Percentiles rank a stretch among this genome's conserved stretches.
Evolutionary conservation across 768 basidiomycete species (phyloP).

Genomic region (Fibroporia radiculosa): DNA sequence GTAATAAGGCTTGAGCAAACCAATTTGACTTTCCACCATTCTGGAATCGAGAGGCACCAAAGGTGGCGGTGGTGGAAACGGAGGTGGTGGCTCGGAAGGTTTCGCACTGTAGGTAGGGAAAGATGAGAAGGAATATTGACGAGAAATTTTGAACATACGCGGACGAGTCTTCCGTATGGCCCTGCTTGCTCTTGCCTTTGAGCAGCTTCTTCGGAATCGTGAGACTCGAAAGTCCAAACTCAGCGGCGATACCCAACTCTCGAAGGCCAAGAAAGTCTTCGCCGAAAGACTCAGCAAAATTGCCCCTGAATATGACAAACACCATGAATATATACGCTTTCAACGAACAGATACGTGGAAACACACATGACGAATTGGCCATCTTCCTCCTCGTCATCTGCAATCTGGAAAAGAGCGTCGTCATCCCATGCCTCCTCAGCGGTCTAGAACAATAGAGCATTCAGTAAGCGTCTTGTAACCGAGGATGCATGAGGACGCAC

Average conservation of each 20-base stretch:
- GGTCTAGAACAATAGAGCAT: constrained; percentile 23
- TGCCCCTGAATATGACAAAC: constrained; percentile 43
- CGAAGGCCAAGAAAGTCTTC: constrained; percentile 90
- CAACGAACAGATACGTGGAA: neutral
- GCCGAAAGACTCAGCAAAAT: constrained; percentile 81
- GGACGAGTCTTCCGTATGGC: constrained; percentile 28
- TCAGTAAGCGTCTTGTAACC: neutral
- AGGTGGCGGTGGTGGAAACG: constrained; percentile 79
- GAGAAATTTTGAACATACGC: constrained; percentile 36
- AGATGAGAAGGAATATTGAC: neutral
- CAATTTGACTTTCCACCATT: constrained; percentile 74
- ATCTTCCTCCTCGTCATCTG: constrained; percentile 56
- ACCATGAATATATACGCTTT: constrained; percentile 2
- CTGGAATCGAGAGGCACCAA: constrained; percentile 64
- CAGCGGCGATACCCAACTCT: constrained; percentile 82
- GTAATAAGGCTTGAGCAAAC: constrained; percentile 75
- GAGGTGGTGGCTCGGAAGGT: constrained; percentile 68
- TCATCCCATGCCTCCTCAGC: constrained; percentile 47
- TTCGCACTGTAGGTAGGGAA: constrained; percentile 35
- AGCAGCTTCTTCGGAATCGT: constrained; percentile 73
- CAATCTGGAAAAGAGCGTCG: constrained; percentile 47
- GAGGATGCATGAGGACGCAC: constrained; percentile 30
- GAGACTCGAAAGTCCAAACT: constrained; percentile 72
- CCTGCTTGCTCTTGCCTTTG: constrained; percentile 47
- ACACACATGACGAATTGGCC: constrained; percentile 59